These are phyloP conservation scores for Cordyceps fumosorosea DNA, from an alignment of 2,329 filamentous ascomycete species.

Conservation along the genomic window DNA sequence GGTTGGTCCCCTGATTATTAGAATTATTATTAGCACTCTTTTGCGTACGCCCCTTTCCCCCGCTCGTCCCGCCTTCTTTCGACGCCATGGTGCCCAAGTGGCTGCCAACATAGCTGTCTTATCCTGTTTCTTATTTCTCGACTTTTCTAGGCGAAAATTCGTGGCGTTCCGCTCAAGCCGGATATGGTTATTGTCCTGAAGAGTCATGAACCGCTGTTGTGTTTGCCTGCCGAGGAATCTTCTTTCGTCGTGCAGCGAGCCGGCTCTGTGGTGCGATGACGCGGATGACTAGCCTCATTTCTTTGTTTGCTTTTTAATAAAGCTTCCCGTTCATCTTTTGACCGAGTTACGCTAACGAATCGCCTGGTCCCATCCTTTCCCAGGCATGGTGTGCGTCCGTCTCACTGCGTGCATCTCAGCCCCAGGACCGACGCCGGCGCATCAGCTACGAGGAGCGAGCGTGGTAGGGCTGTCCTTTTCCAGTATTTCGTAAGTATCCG, in stretches of 20 bases:
- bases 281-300: neutral
- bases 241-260: neutral
- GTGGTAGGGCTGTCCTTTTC: conserved; percentile 3
- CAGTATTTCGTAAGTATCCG: neutral
- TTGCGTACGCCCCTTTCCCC: neutral
- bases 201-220: neutral
- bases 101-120: too few relatives aligned
- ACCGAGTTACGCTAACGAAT: neutral
- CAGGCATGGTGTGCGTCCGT: neutral
- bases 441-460: neutral
- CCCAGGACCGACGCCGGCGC: conserved; percentile 11
- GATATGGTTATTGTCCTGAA: neutral
- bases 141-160: neutral
- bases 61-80: neutral
- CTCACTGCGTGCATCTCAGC: conserved; percentile 7
- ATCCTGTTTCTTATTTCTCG: too few relatives aligned
- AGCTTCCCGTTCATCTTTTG: neutral
- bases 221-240: neutral
- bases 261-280: neutral
- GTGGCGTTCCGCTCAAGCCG: neutral
- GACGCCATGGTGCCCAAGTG: neutral
- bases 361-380: neutral
- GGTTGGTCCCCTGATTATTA: neutral
- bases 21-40: neutral
- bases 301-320: neutral